Evolutionary conservation across 257 asterid genomes (phyloP).

Genomic region (Solanum tarijense): DNA sequence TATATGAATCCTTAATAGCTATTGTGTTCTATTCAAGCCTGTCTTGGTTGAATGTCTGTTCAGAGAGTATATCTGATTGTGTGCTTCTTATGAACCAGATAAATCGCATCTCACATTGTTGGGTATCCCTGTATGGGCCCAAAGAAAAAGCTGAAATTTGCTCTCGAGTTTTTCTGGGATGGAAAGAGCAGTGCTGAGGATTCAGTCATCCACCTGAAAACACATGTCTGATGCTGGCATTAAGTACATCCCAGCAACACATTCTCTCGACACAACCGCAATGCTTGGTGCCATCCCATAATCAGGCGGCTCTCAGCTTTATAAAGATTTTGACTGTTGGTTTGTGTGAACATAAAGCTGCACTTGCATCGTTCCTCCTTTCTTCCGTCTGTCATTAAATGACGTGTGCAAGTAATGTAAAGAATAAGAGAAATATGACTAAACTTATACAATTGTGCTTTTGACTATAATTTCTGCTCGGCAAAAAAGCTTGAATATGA

Average conservation of each 20-base stretch:
- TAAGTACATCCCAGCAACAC: conserved; percentile 48
- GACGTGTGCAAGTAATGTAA: no score
- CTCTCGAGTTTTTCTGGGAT: conserved; percentile 51
- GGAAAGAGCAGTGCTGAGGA: conserved; percentile 45
- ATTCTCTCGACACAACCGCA: conserved; percentile 38
- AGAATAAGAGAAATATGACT: no score
- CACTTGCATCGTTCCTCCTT: no score
- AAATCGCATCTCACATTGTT: conserved; percentile 47
- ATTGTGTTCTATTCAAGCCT: neutral
- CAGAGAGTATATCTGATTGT: neutral
- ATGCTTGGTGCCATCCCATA: conserved; percentile 47
- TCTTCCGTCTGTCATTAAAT: no score
- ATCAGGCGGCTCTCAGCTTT: no score
- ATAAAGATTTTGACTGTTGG: no score
- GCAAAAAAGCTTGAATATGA: no score
- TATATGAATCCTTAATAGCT: neutral
- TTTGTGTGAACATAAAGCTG: no score
- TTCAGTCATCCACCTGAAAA: conserved; percentile 49
- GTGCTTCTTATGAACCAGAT: conserved; percentile 12
- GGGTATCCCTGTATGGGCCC: conserved; percentile 53
- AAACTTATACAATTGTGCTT: no score
- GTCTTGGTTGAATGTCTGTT: neutral
- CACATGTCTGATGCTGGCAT: conserved; percentile 40
- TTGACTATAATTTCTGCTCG: no score
- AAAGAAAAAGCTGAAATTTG: conserved; percentile 44